phyloP scores from a whole-genome alignment of 331 rosid species.

The Arachis monticola region DNA sequence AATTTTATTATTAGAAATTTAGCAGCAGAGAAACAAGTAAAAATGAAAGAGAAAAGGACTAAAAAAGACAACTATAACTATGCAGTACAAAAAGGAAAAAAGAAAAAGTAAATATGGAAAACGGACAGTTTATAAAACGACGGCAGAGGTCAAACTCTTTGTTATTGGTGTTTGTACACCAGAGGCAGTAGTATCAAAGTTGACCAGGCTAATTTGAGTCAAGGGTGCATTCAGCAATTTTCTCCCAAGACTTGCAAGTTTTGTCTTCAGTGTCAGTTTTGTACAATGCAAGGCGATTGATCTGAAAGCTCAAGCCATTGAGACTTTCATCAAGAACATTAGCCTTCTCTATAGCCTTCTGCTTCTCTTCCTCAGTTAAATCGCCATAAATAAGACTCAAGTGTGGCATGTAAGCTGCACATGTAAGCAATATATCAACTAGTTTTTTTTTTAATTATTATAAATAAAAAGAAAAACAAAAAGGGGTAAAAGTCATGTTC shows the following conservation, averaged over 20 bases:
- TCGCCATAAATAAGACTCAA: constrained; percentile 77
- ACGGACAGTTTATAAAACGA: background rate
- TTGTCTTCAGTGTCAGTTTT: constrained; percentile 77
- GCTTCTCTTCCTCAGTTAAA: constrained; percentile 78
- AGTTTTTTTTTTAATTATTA: too few relatives aligned
- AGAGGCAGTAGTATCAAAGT: background rate
- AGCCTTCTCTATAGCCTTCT: constrained; percentile 61
- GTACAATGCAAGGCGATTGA: constrained; percentile 74
- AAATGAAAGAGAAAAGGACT: background rate
- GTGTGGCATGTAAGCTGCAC: constrained; percentile 89
- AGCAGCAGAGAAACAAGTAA: background rate
- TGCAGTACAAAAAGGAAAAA: background rate
- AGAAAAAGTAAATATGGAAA: background rate
- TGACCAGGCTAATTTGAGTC: constrained; percentile 45
- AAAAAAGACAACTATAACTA: background rate
- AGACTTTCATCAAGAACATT: constrained; percentile 57
- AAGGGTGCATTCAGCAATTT: constrained; percentile 71
- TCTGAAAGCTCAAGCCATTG: constrained; percentile 61
- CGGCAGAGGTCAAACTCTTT: background rate
- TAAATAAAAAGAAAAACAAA: background rate
- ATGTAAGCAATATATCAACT: constrained; percentile 4
- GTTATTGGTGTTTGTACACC: background rate
- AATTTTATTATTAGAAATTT: too few relatives aligned
- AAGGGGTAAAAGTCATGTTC: background rate
- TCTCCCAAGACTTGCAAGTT: constrained; percentile 87